Conservation (phyloP, 805 yeast species). For the Saccharomycopsis microspora region DNA sequence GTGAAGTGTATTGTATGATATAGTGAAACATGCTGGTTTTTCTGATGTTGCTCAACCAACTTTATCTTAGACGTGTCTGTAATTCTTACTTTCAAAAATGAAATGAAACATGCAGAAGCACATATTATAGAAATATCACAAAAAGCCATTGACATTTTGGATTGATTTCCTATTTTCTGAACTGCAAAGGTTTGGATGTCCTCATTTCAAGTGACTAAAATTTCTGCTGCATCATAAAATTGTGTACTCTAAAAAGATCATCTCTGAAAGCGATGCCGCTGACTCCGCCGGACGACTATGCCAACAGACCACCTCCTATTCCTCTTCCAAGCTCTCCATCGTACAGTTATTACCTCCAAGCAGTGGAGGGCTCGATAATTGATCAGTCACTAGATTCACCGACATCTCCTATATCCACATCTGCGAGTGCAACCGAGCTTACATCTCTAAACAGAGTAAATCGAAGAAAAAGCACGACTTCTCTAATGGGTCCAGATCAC, state of each 20-base stretch:
- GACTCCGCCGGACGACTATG: conserved; percentile 22
- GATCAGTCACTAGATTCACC: not conserved
- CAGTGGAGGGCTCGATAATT: not conserved
- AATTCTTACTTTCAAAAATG: too few species aligned
- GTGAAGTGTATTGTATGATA: too few species aligned
- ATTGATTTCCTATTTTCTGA: too few species aligned
- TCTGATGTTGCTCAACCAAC: too few species aligned
- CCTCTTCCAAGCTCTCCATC: conserved; percentile 21
- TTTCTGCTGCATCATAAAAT: not conserved
- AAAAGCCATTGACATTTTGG: too few species aligned
- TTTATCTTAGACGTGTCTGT: too few species aligned
- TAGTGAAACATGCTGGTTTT: too few species aligned
- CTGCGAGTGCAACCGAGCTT: not conserved
- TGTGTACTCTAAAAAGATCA: not conserved
- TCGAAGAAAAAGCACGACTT: not conserved
- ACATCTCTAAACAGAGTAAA: not conserved
- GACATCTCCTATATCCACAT: not conserved
- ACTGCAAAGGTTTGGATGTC: too few species aligned
- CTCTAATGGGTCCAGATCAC: not conserved
- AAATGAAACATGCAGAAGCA: too few species aligned
- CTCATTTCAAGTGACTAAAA: not conserved
- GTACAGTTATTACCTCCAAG: conserved; percentile 17
- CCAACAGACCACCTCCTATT: conserved; percentile 31
- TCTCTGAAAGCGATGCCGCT: not conserved
- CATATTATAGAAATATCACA: too few species aligned